These are phyloP conservation scores for Solanum medicagineum DNA, from an alignment of 257 asterid species.

Conservation along the genomic window DNA sequence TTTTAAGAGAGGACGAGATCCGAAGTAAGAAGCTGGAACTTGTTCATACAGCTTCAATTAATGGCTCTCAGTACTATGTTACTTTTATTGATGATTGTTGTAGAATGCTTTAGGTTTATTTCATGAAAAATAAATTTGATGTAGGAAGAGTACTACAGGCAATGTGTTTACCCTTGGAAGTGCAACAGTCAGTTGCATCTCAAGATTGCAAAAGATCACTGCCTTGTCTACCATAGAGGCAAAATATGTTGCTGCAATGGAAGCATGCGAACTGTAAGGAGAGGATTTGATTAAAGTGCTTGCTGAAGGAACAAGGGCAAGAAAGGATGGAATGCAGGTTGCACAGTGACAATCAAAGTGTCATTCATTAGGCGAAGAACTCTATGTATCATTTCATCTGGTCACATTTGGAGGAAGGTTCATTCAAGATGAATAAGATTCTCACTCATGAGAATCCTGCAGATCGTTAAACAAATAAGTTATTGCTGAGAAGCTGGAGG, in stretches of 20 bases:
- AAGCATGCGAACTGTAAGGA: neutral
- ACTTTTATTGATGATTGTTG: neutral
- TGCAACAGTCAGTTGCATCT: neutral
- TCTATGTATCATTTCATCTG: neutral
- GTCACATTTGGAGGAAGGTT: neutral
- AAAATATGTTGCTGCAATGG: no score
- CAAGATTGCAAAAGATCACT: no score
- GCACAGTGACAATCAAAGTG: neutral
- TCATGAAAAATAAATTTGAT: neutral
- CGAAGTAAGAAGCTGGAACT: neutral
- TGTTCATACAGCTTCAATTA: neutral
- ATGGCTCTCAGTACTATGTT: neutral
- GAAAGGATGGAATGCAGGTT: neutral
- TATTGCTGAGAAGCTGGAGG: neutral
- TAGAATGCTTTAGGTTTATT: neutral
- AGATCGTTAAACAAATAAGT: neutral
- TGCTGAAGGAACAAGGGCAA: neutral
- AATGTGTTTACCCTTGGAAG: neutral
- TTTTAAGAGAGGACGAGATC: neutral
- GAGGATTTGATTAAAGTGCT: neutral
- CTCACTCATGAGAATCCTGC: neutral
- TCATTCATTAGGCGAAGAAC: neutral
- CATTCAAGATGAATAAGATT: neutral
- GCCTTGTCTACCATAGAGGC: no score
- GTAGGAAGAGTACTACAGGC: neutral